Percentiles rank a stretch among this genome's conserved stretches.
Evolutionary conservation across 1,284 basidiomycete genomes (phyloP).

Genomic region (Schizophyllum amplum): DNA sequence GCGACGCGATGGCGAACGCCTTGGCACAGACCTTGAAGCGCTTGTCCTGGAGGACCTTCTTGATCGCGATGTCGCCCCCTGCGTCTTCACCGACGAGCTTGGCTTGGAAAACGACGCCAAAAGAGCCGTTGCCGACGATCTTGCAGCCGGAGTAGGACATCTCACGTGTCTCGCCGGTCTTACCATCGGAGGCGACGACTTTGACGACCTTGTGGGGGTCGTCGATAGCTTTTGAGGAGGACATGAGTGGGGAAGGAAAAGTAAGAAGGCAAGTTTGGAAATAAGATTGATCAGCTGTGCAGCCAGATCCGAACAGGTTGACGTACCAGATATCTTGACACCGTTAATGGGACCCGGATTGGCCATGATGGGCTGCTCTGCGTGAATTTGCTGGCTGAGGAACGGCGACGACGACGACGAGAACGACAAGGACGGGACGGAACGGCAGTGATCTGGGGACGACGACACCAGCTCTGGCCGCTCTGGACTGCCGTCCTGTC

Average conservation of each 20-base stretch:
- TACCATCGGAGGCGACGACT: constrained; percentile 93
- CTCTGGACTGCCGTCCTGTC: background rate
- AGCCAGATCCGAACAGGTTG: constrained; percentile 1
- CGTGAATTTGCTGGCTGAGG: background rate
- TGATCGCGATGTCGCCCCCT: constrained; percentile 93
- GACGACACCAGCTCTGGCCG: background rate
- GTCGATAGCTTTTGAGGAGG: constrained; percentile 62
- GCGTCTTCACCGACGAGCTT: constrained; percentile 58
- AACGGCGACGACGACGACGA: background rate
- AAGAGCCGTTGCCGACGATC: constrained; percentile 97
- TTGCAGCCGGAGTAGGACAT: constrained; percentile 97
- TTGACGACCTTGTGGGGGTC: constrained; percentile 94
- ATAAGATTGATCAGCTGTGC: background rate
- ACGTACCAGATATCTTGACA: constrained; percentile 84
- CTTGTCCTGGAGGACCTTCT: constrained; percentile 99
- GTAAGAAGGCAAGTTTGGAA: background rate
- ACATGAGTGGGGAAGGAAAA: constrained; percentile 14
- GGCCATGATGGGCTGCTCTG: constrained; percentile 37
- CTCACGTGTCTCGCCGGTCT: constrained; percentile 82
- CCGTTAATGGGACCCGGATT: constrained; percentile 83
- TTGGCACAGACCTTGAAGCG: constrained; percentile 84
- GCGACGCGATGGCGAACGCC: constrained; percentile 15
- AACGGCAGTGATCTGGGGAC: background rate
- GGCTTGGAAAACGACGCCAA: constrained; percentile 96
- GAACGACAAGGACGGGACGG: background rate